A percentile compares a stretch with the other conserved stretches of the same genome.
Evolutionary conservation across 75 land plant genomes (phyloP).

Genomic region (Sequoia sempervirens): DNA sequence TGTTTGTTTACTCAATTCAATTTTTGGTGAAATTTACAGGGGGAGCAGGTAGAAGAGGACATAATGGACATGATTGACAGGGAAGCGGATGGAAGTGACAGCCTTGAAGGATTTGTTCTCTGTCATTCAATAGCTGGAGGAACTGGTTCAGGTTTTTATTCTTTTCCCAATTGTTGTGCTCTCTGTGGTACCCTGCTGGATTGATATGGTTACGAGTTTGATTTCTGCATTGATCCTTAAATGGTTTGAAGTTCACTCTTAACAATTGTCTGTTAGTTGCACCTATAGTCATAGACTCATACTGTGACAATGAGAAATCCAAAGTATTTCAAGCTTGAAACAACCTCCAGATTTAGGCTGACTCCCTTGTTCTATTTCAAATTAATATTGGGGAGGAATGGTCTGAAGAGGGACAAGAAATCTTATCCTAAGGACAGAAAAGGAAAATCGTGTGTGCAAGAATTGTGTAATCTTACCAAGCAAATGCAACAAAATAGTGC

Average conservation of each 20-base stretch:
- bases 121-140: constrained; percentile 99
- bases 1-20: not conserved
- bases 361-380: too few species aligned
- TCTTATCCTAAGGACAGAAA: too few species aligned
- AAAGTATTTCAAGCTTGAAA: too few species aligned
- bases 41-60: constrained; percentile 96
- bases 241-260: not conserved
- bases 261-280: too few species aligned
- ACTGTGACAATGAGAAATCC: too few species aligned
- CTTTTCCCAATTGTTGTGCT: not conserved
- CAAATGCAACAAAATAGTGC: too few species aligned
- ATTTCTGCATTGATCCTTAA: not conserved
- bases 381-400: too few species aligned
- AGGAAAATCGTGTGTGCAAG: too few species aligned
- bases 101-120: constrained; percentile 98
- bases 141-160: constrained; percentile 90
- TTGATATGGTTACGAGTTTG: not conserved
- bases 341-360: too few species aligned
- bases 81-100: constrained; percentile 99
- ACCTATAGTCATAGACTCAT: too few species aligned
- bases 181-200: not conserved
- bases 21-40: constrained; percentile 33
- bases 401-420: too few species aligned
- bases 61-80: constrained; percentile 99
- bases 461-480: too few species aligned